phyloP scores from a whole-genome alignment of 805 yeast species.

The Cyberlindnera mrakii region DNA sequence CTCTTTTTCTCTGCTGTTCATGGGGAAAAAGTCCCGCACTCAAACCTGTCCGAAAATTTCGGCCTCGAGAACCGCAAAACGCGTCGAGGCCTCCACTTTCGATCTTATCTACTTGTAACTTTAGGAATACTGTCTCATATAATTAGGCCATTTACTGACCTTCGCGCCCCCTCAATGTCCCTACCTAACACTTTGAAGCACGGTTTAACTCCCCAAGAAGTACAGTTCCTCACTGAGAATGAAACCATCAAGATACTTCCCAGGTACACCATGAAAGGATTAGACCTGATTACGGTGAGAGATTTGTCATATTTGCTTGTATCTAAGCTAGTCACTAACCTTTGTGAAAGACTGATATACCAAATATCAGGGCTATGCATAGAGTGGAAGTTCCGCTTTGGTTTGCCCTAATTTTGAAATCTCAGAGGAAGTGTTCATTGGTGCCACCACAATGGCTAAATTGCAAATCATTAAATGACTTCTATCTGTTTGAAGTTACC shows the following conservation, averaged over 20 bases:
- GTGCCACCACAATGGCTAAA: slow-evolving; percentile 84
- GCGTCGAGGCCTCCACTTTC: too few species aligned
- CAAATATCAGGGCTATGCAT: slow-evolving; percentile 60
- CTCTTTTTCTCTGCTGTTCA: too few species aligned
- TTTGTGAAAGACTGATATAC: slow-evolving; percentile 36
- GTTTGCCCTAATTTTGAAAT: slow-evolving; percentile 78
- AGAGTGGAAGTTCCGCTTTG: slow-evolving; percentile 74
- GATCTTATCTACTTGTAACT: too few species aligned
- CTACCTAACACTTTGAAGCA: slow-evolving; percentile 48
- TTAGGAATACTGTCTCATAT: too few species aligned
- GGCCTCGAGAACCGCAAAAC: too few species aligned
- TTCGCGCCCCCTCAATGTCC: slow-evolving; percentile 40
- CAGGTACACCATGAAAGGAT: slow-evolving; percentile 59
- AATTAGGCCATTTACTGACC: not conserved
- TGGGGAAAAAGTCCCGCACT: too few species aligned
- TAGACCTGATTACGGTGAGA: slow-evolving; percentile 49
- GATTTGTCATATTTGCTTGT: not conserved
- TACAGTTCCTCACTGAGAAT: slow-evolving; percentile 82
- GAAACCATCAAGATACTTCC: slow-evolving; percentile 73
- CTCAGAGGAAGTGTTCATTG: slow-evolving; percentile 80
- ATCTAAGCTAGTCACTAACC: slow-evolving; percentile 4
- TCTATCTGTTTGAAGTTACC: slow-evolving; percentile 61
- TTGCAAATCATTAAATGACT: slow-evolving; percentile 42
- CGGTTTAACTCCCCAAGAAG: slow-evolving; percentile 68
- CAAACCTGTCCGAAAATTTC: too few species aligned